These are phyloP conservation scores for Prunus yedoensis DNA, from an alignment of 331 rosid genomes.

Conservation along the genomic window DNA sequence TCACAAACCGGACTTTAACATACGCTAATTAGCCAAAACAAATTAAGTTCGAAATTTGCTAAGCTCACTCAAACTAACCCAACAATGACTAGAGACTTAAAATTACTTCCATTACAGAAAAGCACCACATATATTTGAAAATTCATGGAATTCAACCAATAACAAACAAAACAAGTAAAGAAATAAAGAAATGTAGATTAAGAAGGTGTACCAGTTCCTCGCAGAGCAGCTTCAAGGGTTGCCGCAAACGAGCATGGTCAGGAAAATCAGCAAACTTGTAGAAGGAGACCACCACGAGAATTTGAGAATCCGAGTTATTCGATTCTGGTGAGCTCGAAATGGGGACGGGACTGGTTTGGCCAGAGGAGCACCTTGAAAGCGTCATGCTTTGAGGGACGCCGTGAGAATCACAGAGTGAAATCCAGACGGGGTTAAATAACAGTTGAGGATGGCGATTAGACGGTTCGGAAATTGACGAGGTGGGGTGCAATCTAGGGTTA, in stretches of 20 bases:
- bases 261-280: constrained; percentile 83
- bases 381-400: constrained; percentile 43
- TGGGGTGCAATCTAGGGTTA: constrained; percentile 20
- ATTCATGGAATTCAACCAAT: not conserved
- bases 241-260: constrained; percentile 64
- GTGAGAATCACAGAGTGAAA: constrained; percentile 5
- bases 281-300: constrained; percentile 84
- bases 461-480: constrained; percentile 22
- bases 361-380: constrained; percentile 45
- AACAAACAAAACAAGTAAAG: not conserved
- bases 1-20: not conserved
- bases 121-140: not conserved
- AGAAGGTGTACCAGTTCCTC: constrained; percentile 62
- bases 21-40: not conserved
- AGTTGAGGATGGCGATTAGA: constrained; percentile 7
- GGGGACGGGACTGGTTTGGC: constrained; percentile 13
- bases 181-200: not conserved
- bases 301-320: constrained; percentile 13
- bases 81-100: constrained; percentile 1
- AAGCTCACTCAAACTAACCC: not conserved
- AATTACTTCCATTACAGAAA: not conserved
- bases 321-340: constrained; percentile 29
- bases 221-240: constrained; percentile 78
- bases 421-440: constrained; percentile 14
- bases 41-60: not conserved